Percentiles rank a stretch among this genome's conserved stretches.
phyloP scores from a whole-genome alignment of 192 early-diverging fungal genomes.

The Coemansia sp. region DNA sequence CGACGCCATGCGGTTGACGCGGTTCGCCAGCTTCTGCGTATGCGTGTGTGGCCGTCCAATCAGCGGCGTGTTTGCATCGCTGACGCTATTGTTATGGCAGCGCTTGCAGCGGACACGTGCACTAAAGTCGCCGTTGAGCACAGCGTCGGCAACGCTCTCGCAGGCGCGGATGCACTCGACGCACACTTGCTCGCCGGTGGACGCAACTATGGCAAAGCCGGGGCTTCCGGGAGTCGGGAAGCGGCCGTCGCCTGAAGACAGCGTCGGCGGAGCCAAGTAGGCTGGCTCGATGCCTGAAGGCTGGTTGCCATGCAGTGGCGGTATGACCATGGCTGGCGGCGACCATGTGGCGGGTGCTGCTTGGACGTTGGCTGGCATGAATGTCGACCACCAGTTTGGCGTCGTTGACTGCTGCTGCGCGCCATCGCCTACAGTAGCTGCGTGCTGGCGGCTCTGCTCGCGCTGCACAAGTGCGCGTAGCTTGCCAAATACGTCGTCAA shows the following conservation, averaged over 20 bases:
- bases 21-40: constrained; percentile 47
- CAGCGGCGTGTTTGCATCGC: constrained; percentile 32
- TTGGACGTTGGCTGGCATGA: constrained; percentile 15
- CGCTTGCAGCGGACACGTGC: constrained; percentile 48
- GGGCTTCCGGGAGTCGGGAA: constrained; percentile 33
- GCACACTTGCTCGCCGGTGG: constrained; percentile 36
- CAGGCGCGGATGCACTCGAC: constrained; percentile 53
- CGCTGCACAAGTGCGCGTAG: constrained; percentile 42
- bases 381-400: constrained; percentile 48
- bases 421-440: too few relatives aligned
- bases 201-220: constrained; percentile 24
- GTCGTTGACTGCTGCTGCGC: background rate
- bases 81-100: constrained; percentile 27
- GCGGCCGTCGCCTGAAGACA: constrained; percentile 27
- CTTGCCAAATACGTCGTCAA: constrained; percentile 20
- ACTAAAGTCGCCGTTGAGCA: constrained; percentile 50
- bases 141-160: constrained; percentile 49
- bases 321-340: constrained; percentile 21
- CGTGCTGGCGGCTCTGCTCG: constrained; percentile 25
- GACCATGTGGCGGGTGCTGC: constrained; percentile 30
- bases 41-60: constrained; percentile 34
- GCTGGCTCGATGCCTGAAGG: constrained; percentile 21
- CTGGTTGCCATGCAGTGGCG: constrained; percentile 1
- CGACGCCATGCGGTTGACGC: constrained; percentile 54
- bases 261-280: constrained; percentile 42